Percentiles rank a stretch among this genome's conserved stretches.
These are phyloP conservation scores for Citrus inodora DNA, from an alignment of 345 rosid species.

Conservation along the genomic window DNA sequence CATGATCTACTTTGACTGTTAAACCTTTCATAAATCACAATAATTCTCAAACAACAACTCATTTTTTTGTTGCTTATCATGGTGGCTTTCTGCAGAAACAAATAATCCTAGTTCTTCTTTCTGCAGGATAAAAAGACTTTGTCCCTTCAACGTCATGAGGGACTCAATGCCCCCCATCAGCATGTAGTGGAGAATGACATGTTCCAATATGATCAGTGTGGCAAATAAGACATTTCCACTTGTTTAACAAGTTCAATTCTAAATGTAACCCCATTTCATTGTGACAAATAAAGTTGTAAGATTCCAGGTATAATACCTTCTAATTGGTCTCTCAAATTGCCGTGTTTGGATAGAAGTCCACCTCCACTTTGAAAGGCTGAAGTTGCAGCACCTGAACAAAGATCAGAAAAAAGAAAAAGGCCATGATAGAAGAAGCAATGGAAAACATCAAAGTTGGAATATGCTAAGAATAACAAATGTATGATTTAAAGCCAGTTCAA, in stretches of 20 bases:
- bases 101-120: background rate
- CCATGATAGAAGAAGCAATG: background rate
- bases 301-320: slow-evolving; percentile 13
- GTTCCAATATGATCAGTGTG: slow-evolving; percentile 19
- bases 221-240: slow-evolving; percentile 29
- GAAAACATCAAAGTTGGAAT: background rate
- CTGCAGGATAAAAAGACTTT: background rate
- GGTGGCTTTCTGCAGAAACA: slow-evolving; percentile 4
- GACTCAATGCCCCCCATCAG: slow-evolving; percentile 18
- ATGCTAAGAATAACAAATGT: background rate
- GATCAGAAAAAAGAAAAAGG: background rate
- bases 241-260: slow-evolving; percentile 11
- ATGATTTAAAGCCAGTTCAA: background rate
- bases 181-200: slow-evolving; percentile 33
- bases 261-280: slow-evolving; percentile 5
- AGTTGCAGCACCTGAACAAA: slow-evolving; percentile 4
- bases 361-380: slow-evolving; percentile 15
- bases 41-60: background rate
- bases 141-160: slow-evolving; percentile 22
- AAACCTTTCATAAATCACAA: background rate
- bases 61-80: background rate
- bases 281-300: slow-evolving; percentile 5
- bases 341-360: slow-evolving; percentile 9
- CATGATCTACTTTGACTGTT: background rate
- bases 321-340: background rate